Conservation (phyloP, 305 asterid species). For the Fraxinus sp. region DNA sequence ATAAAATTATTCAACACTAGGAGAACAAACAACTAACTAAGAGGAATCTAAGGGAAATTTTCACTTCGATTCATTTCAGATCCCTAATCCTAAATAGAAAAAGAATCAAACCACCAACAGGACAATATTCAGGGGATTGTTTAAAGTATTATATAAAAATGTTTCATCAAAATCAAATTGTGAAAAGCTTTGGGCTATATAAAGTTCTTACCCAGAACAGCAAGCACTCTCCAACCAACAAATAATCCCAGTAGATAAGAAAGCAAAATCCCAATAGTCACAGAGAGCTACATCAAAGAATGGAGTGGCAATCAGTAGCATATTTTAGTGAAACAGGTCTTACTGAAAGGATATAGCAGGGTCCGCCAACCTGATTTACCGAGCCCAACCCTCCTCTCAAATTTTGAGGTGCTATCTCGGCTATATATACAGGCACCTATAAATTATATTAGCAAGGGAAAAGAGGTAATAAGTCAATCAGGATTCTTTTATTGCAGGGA, state of each 20-base stretch:
- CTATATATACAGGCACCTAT: slow-evolving; percentile 95
- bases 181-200: neutral
- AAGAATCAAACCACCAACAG: neutral
- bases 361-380: slow-evolving; percentile 77
- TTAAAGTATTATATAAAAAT: neutral
- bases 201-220: slow-evolving; percentile 73
- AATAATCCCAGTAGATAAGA: slow-evolving; percentile 84
- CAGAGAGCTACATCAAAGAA: slow-evolving; percentile 64
- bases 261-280: slow-evolving; percentile 90
- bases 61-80: neutral
- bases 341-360: slow-evolving; percentile 1
- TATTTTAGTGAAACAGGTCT: slow-evolving; percentile 13
- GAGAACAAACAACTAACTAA: neutral
- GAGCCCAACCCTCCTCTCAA: slow-evolving; percentile 89
- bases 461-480: neutral
- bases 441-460: slow-evolving; percentile 5
- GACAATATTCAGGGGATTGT: neutral
- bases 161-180: neutral
- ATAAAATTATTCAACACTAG: neutral
- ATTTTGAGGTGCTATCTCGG: slow-evolving; percentile 93
- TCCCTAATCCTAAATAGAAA: slow-evolving; percentile 2
- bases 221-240: slow-evolving; percentile 84
- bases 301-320: slow-evolving; percentile 9
- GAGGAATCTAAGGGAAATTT: neutral
- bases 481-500: slow-evolving; percentile 1